Base-by-base conservation (phyloP, 2,329 filamentous ascomycete genomes). In the Xylaria sp. region DNA sequence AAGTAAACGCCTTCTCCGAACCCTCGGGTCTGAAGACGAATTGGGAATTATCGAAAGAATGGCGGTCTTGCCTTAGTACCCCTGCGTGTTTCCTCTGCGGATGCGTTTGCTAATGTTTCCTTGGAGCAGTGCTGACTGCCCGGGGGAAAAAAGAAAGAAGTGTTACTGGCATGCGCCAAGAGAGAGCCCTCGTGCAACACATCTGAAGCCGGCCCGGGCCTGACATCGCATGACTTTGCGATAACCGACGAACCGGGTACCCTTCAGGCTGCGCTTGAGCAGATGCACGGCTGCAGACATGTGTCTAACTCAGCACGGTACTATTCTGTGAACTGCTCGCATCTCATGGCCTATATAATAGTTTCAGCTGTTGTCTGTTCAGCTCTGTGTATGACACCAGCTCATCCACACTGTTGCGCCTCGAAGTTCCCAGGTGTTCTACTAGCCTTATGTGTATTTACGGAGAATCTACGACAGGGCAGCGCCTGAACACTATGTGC, bases 201-300 rank as follows among this genome's bases (percentile, higher is more conserved):
- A 68, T 55, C 52, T 66, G 39, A 66, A 60, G 63, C 63, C 53
- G 63, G 63, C 53, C 62, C 57, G 48, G 48, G 23, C 34, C 53
- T 66, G n/a, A 63, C 41, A 63, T 46, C 57, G 60, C 59, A 62
- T 65, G 36, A 41, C 32, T 62, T 32, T 55, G 20, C 62, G 58
- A 66, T 68, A 66, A 50, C 63, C 58, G 52, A 68, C 43, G 45
- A 65, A 61, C 36, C 23, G 34, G 39, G 56, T 18, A 20, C 41
- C 30, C 39, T 59, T 57, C 46, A 23, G 23, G 36, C 23, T 58
- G 39, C 25, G 34, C 10, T 39, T 6, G 15, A n/a, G 45, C 25
- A 52, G 62, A 55, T 15, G 36, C 58, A 43, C 46, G 41, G 39
- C 28, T 34, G 36, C 59, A 46, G 53, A 56, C 20, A 23, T 20